Evolutionary conservation across 1,284 basidiomycete species (phyloP), one percentile per base, ranked within the genome.

Genomic region (Anthracocystis panici-leucophaei): DNA sequence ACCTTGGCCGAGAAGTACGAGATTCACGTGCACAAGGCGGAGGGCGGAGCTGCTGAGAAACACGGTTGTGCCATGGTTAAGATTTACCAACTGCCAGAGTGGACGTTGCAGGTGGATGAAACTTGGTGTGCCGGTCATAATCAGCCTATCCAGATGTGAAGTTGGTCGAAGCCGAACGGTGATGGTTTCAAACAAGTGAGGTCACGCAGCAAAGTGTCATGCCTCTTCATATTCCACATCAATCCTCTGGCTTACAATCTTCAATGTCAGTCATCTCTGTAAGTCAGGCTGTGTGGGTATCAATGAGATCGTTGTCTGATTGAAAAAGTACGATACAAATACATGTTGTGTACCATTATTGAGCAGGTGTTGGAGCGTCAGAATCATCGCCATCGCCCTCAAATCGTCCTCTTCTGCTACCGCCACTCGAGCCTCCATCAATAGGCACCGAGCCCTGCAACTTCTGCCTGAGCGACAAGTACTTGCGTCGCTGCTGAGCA

Each of bases 401-500:
- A 21, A 61, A 57, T 1, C 52, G 44, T 2, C 29, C 57, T 25
- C 54, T 49, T 27, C 65, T 35, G 9, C 49, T 46, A 14, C 18
- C 14, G 10, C 54, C 56, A 25, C 48, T 21, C 10, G 62, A 53
- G 0, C 58, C 62, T 2, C 50, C 57, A 3, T 68, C 58, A 27
- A 68, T 74, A 23, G 71, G 65, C 29, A 74, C 71, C 18, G 70
- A 73, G 4, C 70, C 72, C 29, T 75, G 72, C 41, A 75, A 40
- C 60, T 71, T 75, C 23, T 75, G 59, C 35, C 59, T 48, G 3
- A 69, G 55, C 46, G 65, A 63, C 25, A 67, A 42, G 82, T 98
- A 98, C 86, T 91, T 91, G 78, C 89, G 87, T 79, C 93, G 88
- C 88, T 98, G 95, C 45, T 89, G 89, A 12, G 86, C 87, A 51